Evolutionary conservation across 495 filamentous ascomycete species (phyloP).

Genomic region (Durotheca rogersii): DNA sequence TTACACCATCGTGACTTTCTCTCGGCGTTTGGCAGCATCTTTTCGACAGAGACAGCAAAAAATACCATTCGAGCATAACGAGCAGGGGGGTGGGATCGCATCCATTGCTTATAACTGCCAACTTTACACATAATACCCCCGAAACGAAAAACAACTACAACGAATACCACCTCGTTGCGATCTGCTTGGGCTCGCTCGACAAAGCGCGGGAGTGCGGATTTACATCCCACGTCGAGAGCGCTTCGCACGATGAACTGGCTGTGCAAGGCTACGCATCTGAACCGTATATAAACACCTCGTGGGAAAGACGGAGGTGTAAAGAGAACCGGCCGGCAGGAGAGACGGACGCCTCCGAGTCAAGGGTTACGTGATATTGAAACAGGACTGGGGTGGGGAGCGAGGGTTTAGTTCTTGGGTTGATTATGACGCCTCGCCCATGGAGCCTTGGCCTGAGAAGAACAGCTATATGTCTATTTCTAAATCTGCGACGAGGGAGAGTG

Average conservation of each 20-base stretch:
- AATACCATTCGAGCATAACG: constrained; percentile 13
- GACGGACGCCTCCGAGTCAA: too few relatives aligned
- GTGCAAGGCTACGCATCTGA: constrained; percentile 7
- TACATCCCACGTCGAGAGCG: constrained; percentile 13
- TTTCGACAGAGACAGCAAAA: constrained; percentile 19
- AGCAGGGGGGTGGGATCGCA: constrained; percentile 12
- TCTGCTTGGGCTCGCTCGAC: constrained; percentile 3
- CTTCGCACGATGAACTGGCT: constrained; percentile 2
- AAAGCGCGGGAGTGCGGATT: constrained; percentile 8
- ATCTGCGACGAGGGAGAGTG: too few relatives aligned
- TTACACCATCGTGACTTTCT: constrained; percentile 8
- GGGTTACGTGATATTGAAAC: too few relatives aligned
- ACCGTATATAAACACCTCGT: constrained; percentile 21
- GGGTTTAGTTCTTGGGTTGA: too few relatives aligned
- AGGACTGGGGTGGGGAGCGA: too few relatives aligned
- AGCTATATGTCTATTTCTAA: constrained; percentile 2
- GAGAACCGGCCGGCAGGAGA: not conserved
- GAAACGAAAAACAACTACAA: constrained; percentile 7
- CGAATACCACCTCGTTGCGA: not conserved
- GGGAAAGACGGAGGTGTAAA: not conserved
- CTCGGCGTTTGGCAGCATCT: constrained; percentile 21
- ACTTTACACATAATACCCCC: constrained; percentile 21
- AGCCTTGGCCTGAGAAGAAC: not conserved
- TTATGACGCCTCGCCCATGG: too few relatives aligned
- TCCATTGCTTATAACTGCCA: constrained; percentile 11